Evolutionary conservation across 2,329 filamentous ascomycete species (phyloP).

Genomic region (Cryoendolithus antarcticus): DNA sequence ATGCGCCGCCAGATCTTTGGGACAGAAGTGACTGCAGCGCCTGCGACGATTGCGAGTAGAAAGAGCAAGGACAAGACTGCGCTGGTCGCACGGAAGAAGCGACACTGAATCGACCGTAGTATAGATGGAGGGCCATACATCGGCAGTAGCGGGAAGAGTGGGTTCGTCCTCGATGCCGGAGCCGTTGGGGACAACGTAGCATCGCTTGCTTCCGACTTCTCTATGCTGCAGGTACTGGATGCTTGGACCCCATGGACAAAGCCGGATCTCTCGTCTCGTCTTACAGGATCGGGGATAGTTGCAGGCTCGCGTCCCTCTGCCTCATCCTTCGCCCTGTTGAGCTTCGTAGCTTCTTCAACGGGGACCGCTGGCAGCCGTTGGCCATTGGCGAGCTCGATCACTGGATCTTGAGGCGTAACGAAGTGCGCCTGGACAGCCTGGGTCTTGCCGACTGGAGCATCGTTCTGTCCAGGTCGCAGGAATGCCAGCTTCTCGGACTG

Average conservation of each 20-base stretch:
- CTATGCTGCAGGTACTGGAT: slow-evolving; percentile 4
- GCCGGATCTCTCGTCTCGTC: slow-evolving; percentile 31
- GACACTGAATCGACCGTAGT: slow-evolving; percentile 52
- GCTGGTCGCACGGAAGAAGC: slow-evolving; percentile 53
- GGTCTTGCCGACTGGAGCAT: slow-evolving; percentile 32
- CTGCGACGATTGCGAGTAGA: slow-evolving; percentile 61
- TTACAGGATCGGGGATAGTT: slow-evolving; percentile 18
- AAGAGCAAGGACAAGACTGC: slow-evolving; percentile 69
- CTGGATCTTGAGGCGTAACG: slow-evolving; percentile 56
- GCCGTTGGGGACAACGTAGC: slow-evolving; percentile 31
- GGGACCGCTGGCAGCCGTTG: slow-evolving; percentile 53
- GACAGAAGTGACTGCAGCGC: slow-evolving; percentile 57
- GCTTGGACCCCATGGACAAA: slow-evolving; percentile 25
- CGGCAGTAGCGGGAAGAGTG: slow-evolving; percentile 73
- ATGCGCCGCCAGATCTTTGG: slow-evolving; percentile 38
- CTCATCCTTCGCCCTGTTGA: slow-evolving; percentile 51
- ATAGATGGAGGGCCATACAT: slow-evolving; percentile 64
- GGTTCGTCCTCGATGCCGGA: slow-evolving; percentile 59
- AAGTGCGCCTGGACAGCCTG: slow-evolving; percentile 49
- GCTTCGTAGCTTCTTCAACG: slow-evolving; percentile 54
- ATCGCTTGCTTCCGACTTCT: slow-evolving; percentile 33
- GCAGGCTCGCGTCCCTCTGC: slow-evolving; percentile 27
- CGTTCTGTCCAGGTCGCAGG: slow-evolving; percentile 28
- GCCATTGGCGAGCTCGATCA: slow-evolving; percentile 57
- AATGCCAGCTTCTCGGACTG: slow-evolving; percentile 42